Evolutionary conservation across 2,329 filamentous ascomycete species (phyloP), one percentile per base, ranked within the genome.

Genomic region (Neofusicoccum parvum): DNA sequence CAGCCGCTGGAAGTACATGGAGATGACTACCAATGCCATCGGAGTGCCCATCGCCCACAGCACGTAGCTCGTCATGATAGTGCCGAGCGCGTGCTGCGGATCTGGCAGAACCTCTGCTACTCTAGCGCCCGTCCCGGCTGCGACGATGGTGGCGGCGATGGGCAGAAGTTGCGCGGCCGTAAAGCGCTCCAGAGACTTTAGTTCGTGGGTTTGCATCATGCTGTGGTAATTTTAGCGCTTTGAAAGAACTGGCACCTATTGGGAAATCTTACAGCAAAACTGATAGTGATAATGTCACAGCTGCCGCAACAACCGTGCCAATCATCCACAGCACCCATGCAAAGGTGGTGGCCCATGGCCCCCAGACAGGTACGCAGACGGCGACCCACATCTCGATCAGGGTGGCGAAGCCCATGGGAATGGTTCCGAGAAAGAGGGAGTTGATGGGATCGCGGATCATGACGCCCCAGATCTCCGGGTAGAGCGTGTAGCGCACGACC

Each of bases 1-100:
- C 14, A 91, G 78, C 20, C 88, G 85, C 69, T 89, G 85, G 72
- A 89, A 90, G 75, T 91, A 91, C 10, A 90, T 81, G 2, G 84
- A 85, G 43, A 90, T 76, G 37, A 89, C 82, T 64, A 83, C 80
- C 71, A 87, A 82, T 2, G 87, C 84, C 66, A 90, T 74, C 0
- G 83, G 83, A 1, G 81, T 81, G 10, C 87, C 87, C 51, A 86
- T 85, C 1, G 88, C 88, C 87, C 86, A 90, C 60, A 91, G 82
- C 27, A 90, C 78, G 72, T 90, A 91, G 11, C 82, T 87, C 14
- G 80, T 80, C n/a, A 89, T 77, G 39, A 90, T 70, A 0, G 88
- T 91, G 63, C 82, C 83, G 45, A 89, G 72, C 10, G 85, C 85
- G 68, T 87, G 81, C 27, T 79, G 72, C 1, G 75, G 74, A 67